Base-by-base conservation (phyloP, 2,329 filamentous ascomycete species). In the Apiospora marii region DNA sequence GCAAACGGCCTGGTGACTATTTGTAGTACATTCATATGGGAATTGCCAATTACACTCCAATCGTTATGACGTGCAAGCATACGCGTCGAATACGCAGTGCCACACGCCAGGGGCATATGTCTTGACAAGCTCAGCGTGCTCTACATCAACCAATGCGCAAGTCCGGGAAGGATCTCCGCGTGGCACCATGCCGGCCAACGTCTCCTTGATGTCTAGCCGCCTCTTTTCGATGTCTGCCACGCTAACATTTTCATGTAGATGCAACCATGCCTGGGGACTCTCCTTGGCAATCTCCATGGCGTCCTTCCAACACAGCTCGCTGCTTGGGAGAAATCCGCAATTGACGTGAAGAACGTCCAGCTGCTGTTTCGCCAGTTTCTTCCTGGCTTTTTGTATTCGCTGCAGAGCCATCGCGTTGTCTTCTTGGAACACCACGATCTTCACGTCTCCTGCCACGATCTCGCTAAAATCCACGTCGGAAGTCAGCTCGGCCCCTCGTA, bases 81-180 rank as follows among this genome's bases (percentile, higher is more conserved):
- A 85, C 27, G 92, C 83, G 81, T 93, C 91, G 81, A 92, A 92
- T 72, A 93, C 91, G 76, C 89, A 91, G 82, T 93, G 91, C 90
- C 90, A 92, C 10, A 93, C 90, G 0, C 87, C 89, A 41, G 91
- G 91, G 76, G 91, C 91, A 84, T 90, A 92, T 69, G 90, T 92
- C 85, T 93, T 93, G 79, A 93, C 91, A 75, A 86, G 83, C 82
- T 92, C 90, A 51, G 91, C 87, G 81, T 92, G 88, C 74, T 88
- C 86, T 48, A 49, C 30, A 67, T 16, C 16, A 19, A 48, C 37
- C 69, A 16, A 22, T 14, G 3, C n/a, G 37, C 10, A 4, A 19
- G 27, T 3, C 43, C 24, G 12, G 2, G 67, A 14, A 49, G 16
- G 4, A 1, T 13, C 67, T 48, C 37, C 67, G 6, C 30, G 4